These are phyloP conservation scores for Solanum arcanum DNA, from an alignment of 257 asterid species.

Conservation along the genomic window DNA sequence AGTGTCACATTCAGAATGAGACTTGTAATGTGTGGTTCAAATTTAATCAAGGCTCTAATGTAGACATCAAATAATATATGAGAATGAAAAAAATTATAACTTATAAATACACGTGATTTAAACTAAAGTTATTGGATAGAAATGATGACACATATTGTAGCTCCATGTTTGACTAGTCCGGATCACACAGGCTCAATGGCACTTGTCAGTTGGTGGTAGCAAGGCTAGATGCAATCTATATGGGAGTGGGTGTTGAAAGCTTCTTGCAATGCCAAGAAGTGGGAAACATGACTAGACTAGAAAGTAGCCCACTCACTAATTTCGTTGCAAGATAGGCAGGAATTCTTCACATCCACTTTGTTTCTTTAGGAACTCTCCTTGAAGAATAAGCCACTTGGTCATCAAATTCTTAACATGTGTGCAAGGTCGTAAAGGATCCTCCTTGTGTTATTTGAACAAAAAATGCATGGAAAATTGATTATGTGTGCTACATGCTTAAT, in stretches of 20 bases:
- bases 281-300: not conserved
- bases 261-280: not conserved
- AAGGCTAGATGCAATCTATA: not conserved
- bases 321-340: not conserved
- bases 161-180: too few relatives aligned
- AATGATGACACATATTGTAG: too few relatives aligned
- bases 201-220: not conserved
- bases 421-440: not conserved
- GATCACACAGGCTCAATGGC: not conserved
- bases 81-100: too few relatives aligned
- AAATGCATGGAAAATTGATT: not conserved
- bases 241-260: not conserved
- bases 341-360: not conserved
- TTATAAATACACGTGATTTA: too few relatives aligned
- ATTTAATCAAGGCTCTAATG: too few relatives aligned
- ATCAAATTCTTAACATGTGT: too few relatives aligned
- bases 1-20: too few relatives aligned
- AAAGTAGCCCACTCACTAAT: not conserved
- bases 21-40: too few relatives aligned
- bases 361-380: not conserved
- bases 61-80: too few relatives aligned
- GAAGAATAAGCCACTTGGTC: too few relatives aligned
- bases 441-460: not conserved
- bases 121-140: too few relatives aligned
- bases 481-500: not conserved